These are phyloP conservation scores for Candida pini DNA, from an alignment of 805 yeast species.

Conservation along the genomic window DNA sequence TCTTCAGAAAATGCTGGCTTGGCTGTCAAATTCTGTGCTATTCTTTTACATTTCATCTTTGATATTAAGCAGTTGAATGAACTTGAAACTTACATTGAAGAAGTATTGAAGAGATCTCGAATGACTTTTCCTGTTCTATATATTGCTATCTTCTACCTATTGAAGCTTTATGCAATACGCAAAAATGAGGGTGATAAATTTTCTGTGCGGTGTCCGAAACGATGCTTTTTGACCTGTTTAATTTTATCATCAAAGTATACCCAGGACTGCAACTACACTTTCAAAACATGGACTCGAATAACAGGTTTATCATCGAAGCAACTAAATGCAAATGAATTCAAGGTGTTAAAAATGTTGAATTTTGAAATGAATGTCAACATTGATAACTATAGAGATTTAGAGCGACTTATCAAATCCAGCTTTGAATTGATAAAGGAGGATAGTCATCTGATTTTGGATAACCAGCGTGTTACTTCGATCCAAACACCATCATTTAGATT, in stretches of 20 bases:
- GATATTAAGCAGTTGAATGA: background rate
- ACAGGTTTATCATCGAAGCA: constrained; percentile 55
- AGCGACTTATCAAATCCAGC: constrained; percentile 4
- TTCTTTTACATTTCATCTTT: background rate
- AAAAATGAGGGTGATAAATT: no score
- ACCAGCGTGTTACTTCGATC: no score
- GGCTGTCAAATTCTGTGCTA: background rate
- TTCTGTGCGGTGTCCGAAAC: constrained; percentile 47
- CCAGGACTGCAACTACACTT: constrained; percentile 66
- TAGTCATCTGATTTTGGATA: no score
- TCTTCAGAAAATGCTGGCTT: background rate
- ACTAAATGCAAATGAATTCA: constrained; percentile 44
- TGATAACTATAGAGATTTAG: constrained; percentile 36
- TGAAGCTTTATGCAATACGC: constrained; percentile 25
- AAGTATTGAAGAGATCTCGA: constrained; percentile 45
- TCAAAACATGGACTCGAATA: constrained; percentile 69
- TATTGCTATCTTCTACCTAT: constrained; percentile 58
- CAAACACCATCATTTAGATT: no score
- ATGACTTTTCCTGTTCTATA: constrained; percentile 60
- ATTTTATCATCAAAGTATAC: constrained; percentile 69
- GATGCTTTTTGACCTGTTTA: constrained; percentile 60
- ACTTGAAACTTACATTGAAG: constrained; percentile 28
- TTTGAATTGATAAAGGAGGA: no score
- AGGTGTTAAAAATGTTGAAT: constrained; percentile 46
- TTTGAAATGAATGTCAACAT: constrained; percentile 53